phyloP scores from a whole-genome alignment of 75 land plant genomes.

The Picea glauca region DNA sequence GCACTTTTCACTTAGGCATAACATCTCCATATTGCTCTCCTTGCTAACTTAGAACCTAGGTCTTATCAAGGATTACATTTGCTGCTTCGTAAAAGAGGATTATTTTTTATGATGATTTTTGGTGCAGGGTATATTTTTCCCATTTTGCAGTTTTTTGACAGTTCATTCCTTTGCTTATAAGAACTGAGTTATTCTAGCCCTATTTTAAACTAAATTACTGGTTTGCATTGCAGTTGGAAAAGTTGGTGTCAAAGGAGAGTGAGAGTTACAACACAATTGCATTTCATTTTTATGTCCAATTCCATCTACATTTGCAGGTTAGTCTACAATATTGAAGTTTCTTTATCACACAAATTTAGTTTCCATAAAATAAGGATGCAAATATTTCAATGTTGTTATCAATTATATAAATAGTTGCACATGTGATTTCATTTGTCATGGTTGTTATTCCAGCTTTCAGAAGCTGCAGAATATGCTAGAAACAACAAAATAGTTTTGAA shows the following conservation, averaged over 20 bases:
- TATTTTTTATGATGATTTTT: background rate
- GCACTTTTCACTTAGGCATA: background rate
- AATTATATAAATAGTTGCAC: background rate
- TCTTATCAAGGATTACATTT: background rate
- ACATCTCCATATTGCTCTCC: background rate
- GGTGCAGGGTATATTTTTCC: background rate
- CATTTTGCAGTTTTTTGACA: background rate
- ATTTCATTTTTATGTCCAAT: conserved; percentile 88
- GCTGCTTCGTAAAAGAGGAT: background rate
- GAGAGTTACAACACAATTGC: conserved; percentile 70
- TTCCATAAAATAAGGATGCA: conserved; percentile 6
- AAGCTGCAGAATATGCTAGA: conserved; percentile 90
- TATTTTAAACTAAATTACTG: background rate
- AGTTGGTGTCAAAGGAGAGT: conserved; percentile 64
- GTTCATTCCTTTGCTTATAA: background rate
- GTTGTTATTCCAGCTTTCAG: conserved; percentile 57
- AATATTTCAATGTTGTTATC: background rate
- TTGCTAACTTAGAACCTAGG: background rate
- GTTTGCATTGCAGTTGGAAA: conserved; percentile 67
- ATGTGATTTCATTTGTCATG: background rate
- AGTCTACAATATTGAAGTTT: conserved; percentile 2
- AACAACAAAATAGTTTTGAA: conserved; percentile 75
- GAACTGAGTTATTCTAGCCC: background rate
- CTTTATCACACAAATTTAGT: background rate
- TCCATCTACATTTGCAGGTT: conserved; percentile 82